Evolutionary conservation across 805 yeast species (phyloP), one percentile per base, ranked within the genome.

Genomic region (Ogataea dorogensis): DNA sequence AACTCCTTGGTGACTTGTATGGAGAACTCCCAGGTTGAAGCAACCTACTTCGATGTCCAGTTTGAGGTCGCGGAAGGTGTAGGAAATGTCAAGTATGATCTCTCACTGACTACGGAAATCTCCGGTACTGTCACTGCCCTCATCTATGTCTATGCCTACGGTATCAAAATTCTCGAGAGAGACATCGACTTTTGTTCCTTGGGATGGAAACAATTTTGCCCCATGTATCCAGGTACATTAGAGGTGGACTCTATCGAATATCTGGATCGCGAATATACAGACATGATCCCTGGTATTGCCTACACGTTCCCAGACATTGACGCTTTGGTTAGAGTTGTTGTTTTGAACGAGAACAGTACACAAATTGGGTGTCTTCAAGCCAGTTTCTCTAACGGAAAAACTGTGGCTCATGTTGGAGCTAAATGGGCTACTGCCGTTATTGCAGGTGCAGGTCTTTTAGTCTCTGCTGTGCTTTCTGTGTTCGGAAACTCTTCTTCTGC

Each of bases 361-460:
- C 56, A 62, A 38, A 53, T 82, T 38, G 86, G 88, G 24, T 87
- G 96, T 58, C 68, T 87, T 38, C 91, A 84, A 55, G 79, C 86
- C 12, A 73, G 73, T 41, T 79, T 87, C 54, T 53, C 80, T 14
- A 87, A 87, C 56, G 87, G 89, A 23, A 84, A 80, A 51, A 80
- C 94, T 2, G 91, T 87, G 14, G 65, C 84, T 28, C 95, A 86
- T 55, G 68, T 75, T 2, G 85, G 85, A 47, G 88, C 82, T 40
- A 83, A 85, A 62, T 89, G 97, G 97, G 95, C 86, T 25, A 86
- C 96, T 13, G 97, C 97, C 2, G 81, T 82, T 14, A 69, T 88
- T 51, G 87, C 95, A 1, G 96, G 96, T 44, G 60, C 86, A 19
- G 96, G 96, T n/a, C 62, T 89, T 41, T 63, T 88, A 28, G 71